Conservation (phyloP, 306 rosid species). For the Hippophae tibetana region DNA sequence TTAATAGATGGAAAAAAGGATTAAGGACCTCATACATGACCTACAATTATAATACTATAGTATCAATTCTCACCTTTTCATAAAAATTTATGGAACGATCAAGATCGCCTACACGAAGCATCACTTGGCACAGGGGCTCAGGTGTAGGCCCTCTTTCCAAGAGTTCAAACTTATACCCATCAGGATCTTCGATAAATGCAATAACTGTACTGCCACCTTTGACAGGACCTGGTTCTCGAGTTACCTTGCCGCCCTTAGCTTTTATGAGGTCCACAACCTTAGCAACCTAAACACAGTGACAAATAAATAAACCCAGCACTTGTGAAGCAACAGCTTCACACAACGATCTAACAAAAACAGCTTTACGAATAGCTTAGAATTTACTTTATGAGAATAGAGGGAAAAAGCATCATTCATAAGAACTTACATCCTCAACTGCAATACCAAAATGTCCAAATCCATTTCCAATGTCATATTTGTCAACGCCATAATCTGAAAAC, state of each 20-base stretch:
- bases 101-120: slow-evolving; percentile 95
- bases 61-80: slow-evolving; percentile 59
- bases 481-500: slow-evolving; percentile 73
- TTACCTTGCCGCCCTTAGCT: slow-evolving; percentile 87
- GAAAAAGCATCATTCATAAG: slow-evolving; percentile 2
- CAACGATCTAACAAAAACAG: slow-evolving; percentile 5
- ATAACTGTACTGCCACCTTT: slow-evolving; percentile 54
- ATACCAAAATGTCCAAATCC: slow-evolving; percentile 82
- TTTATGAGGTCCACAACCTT: slow-evolving; percentile 74
- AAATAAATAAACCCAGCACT: slow-evolving; percentile 10
- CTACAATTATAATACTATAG: slow-evolving; percentile 7
- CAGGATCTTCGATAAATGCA: slow-evolving; percentile 90
- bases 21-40: slow-evolving; percentile 13
- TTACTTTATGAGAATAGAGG: slow-evolving; percentile 7
- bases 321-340: slow-evolving; percentile 12
- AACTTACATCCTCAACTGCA: slow-evolving; percentile 92
- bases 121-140: slow-evolving; percentile 91
- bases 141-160: slow-evolving; percentile 77
- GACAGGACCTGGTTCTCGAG: slow-evolving; percentile 70
- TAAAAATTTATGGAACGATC: slow-evolving; percentile 82
- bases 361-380: slow-evolving; percentile 5
- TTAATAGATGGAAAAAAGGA: slow-evolving; percentile 1
- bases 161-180: slow-evolving; percentile 87
- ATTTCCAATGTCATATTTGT: slow-evolving; percentile 67
- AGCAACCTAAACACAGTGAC: slow-evolving; percentile 44